Evolutionary conservation across 2,329 filamentous ascomycete genomes (phyloP).

Genomic region (Byssothecium circinans): DNA sequence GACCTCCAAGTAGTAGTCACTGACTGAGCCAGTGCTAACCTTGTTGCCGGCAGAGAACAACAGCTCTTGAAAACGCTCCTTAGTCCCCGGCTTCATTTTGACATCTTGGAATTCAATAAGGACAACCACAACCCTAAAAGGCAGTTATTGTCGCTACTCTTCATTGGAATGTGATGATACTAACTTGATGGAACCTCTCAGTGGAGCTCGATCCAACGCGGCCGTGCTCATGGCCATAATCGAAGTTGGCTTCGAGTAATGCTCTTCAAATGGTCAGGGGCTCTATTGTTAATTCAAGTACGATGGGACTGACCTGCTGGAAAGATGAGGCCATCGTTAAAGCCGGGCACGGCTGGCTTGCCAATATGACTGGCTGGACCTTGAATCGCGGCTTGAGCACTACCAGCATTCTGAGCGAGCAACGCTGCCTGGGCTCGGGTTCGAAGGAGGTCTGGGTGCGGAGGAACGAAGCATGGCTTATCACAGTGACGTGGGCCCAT

Average conservation of each 20-base stretch:
- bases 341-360: constrained; percentile 12
- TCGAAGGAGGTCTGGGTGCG: constrained; percentile 22
- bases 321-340: constrained; percentile 29
- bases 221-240: constrained; percentile 17
- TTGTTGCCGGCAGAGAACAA: constrained; percentile 28
- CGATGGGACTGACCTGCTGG: no score
- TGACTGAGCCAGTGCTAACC: constrained; percentile 24
- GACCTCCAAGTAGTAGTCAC: constrained; percentile 26
- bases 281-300: no score
- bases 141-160: background rate
- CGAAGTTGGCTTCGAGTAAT: constrained; percentile 17
- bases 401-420: no score
- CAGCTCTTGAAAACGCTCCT: constrained; percentile 21
- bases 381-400: background rate
- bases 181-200: constrained; percentile 19
- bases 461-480: constrained; percentile 21
- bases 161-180: background rate
- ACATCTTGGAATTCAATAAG: constrained; percentile 27
- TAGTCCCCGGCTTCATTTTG: constrained; percentile 16
- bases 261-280: no score
- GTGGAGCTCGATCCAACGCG: constrained; percentile 19
- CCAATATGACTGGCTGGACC: background rate
- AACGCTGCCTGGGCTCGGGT: constrained; percentile 4
- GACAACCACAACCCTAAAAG: constrained; percentile 18
- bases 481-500: constrained; percentile 16